Base-by-base conservation (phyloP, 108 stramenopile genomes). In the Nannochloropsis granulata region DNA sequence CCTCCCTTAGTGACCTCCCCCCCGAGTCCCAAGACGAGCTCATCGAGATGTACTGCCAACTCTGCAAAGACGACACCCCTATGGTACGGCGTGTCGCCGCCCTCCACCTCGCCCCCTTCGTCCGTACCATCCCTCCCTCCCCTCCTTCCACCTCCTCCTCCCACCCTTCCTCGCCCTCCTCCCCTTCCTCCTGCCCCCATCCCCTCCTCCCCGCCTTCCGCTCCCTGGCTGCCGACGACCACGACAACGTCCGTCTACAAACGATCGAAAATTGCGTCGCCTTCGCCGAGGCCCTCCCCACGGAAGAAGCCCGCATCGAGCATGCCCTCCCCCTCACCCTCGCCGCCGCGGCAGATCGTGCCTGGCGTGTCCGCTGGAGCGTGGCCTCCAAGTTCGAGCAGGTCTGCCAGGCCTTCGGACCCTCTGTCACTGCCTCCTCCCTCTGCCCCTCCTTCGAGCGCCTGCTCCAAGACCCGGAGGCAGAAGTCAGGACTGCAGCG, bases 361-460 rank as follows among this genome's bases (percentile, higher is more conserved):
- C 95, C 24, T 98, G 97, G 97, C 91, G 97, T 23, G 97, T 97
- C 11, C 92, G 97, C 79, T 97, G 95, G 95, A 95, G 95, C 25
- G 95, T 94, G 24, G 96, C 95, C 0, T 91, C 92, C 23, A 95
- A 96, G 83, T 95, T 97, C 84, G 91, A 93, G 44, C 88, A 90
- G 45, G 93, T 97, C 11, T 92, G 93, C 34, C 81, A 87, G 79
- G 94, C 94, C 21, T 93, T 94, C 23, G 81, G 84, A 13, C 24
- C 84, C 78, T 87, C 83, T 78, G 24, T 45, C 46, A 81, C 87
- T 42, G 86, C 26, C 42, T 71, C 56, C 56, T 24, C 86, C 12
- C 81, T 91, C 82, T 83, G 80, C 26, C 45, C 16, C 23, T 86
- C 83, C 25, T 89, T 82, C 87, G 86, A 87, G 86, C 24, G 21